These are phyloP conservation scores for Calonectria pseudoturangicola DNA, from an alignment of 2,329 filamentous ascomycete genomes.

Conservation along the genomic window DNA sequence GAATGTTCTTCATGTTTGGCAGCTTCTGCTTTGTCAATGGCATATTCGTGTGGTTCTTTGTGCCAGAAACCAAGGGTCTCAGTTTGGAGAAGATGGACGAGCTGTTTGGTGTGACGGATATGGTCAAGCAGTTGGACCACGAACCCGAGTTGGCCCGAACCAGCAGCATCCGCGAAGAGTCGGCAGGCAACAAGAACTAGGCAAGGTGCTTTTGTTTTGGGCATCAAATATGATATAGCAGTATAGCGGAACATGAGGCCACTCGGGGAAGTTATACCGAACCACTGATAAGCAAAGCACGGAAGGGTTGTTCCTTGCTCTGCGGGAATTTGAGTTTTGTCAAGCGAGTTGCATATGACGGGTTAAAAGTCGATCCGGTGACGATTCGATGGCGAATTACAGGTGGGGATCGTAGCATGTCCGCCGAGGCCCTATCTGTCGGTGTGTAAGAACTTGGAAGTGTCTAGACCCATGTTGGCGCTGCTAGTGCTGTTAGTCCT, in stretches of 20 bases:
- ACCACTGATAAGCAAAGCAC: conserved; percentile 17
- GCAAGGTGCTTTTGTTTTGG: conserved; percentile 8
- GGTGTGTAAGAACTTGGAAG: conserved; percentile 17
- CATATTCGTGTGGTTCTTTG: conserved; percentile 79
- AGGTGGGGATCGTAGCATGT: conserved; percentile 23
- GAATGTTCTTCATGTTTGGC: conserved; percentile 82
- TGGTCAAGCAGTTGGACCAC: conserved; percentile 55
- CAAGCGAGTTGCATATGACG: conserved; percentile 3
- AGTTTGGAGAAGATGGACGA: conserved; percentile 80
- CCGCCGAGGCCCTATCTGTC: conserved; percentile 13
- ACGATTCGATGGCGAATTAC: conserved; percentile 13
- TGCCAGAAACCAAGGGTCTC: conserved; percentile 82
- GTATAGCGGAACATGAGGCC: neutral
- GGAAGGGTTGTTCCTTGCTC: conserved; percentile 22
- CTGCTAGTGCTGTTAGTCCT: conserved; percentile 33
- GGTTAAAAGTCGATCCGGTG: conserved; percentile 11
- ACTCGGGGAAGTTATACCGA: conserved; percentile 23
- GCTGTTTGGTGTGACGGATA: conserved; percentile 76
- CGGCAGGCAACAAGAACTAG: conserved; percentile 44
- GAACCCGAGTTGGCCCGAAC: conserved; percentile 56
- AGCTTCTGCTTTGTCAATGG: conserved; percentile 80
- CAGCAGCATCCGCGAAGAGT: conserved; percentile 54
- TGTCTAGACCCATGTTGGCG: conserved; percentile 20
- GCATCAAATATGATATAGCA: conserved; percentile 19
- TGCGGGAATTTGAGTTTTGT: conserved; percentile 21